Percentiles rank a stretch among this genome's conserved stretches.
Conservation (phyloP, 352 stramenopile species). For the Pythium oligandrum region DNA sequence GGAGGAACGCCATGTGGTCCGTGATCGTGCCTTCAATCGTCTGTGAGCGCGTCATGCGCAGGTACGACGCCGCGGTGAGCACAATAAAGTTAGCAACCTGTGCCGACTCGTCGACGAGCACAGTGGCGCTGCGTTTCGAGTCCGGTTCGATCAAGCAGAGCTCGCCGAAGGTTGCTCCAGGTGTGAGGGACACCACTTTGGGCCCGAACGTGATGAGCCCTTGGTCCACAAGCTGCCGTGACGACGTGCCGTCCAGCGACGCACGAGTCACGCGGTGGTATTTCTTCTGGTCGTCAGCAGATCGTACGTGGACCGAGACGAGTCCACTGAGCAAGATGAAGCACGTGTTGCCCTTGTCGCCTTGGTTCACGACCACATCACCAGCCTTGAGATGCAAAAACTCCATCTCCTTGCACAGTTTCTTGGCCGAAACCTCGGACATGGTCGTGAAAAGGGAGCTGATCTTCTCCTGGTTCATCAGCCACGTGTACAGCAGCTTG, state of each 20-base stretch:
- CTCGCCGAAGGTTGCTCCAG: constrained; percentile 78
- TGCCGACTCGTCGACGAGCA: constrained; percentile 62
- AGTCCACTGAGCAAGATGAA: constrained; percentile 84
- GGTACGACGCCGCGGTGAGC: constrained; percentile 72
- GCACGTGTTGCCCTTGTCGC: constrained; percentile 82
- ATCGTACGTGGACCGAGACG: constrained; percentile 69
- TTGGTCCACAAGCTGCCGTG: constrained; percentile 36
- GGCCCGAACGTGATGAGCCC: constrained; percentile 37
- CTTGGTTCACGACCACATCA: constrained; percentile 76
- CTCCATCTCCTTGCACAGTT: constrained; percentile 85
- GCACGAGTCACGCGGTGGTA: constrained; percentile 47
- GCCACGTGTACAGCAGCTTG: constrained; percentile 76
- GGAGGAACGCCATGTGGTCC: constrained; percentile 79
- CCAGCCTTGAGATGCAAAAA: constrained; percentile 65
- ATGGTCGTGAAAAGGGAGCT: constrained; percentile 84
- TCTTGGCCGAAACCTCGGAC: constrained; percentile 80
- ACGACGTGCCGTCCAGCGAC: constrained; percentile 35
- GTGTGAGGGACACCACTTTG: constrained; percentile 71
- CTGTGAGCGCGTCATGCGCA: constrained; percentile 78
- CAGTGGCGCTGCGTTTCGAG: constrained; percentile 78
- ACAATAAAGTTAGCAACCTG: constrained; percentile 83
- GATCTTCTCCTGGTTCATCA: constrained; percentile 86
- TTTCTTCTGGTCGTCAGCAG: constrained; percentile 59
- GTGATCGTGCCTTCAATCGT: constrained; percentile 80
- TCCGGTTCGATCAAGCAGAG: constrained; percentile 83